Base-by-base conservation (phyloP, 2,329 filamentous ascomycete genomes). In the Cadophora sp. region DNA sequence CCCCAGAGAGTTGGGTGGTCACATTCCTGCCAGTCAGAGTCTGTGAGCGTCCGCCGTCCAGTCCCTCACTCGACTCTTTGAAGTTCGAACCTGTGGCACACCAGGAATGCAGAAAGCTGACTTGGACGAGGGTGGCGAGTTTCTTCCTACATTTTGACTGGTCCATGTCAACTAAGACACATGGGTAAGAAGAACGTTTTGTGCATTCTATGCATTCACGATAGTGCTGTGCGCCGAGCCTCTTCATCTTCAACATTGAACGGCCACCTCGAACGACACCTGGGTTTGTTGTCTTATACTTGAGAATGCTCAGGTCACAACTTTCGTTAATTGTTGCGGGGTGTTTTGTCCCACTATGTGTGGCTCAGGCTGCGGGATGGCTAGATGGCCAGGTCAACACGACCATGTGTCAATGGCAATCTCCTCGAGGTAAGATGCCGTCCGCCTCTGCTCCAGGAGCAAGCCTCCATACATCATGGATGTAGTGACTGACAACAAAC, bases 321-420 rank as follows among this genome's bases (percentile, higher is more conserved):
- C 36, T 67, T 22, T 66, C 59, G 24, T 66, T 66, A 41, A 22
- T 66, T 59, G 50, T 63, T 41, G 66, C 51, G 20, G 63, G 66
- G n/a, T 51, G 68, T 14, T 61, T 73, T 66, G 75, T 76, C 67
- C 71, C 71, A 65, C 71, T 72, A 59, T 70, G 73, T 70, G 66
- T 69, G 22, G 83, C 80, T 20, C 85, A 86, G 67, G 78, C 80
- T 75, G 73, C 80, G 62, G 76, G 77, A 78, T 89, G 87, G 87
- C 62, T 72, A n/a, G 53, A 76, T 1, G 77, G 78, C 45, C 85
- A 90, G 75, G 78, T 86, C 62, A 88, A 85, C 73, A 81, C 85
- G 6, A 84, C 83, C 16, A 85, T 91, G 75, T 91, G 88, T 75
- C 77, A 76, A 58, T 91, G 89, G 89, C 69, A 71, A 24, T 71